Evolutionary conservation across 306 rosid genomes (phyloP).

Genomic region (Quercus wislizeni): DNA sequence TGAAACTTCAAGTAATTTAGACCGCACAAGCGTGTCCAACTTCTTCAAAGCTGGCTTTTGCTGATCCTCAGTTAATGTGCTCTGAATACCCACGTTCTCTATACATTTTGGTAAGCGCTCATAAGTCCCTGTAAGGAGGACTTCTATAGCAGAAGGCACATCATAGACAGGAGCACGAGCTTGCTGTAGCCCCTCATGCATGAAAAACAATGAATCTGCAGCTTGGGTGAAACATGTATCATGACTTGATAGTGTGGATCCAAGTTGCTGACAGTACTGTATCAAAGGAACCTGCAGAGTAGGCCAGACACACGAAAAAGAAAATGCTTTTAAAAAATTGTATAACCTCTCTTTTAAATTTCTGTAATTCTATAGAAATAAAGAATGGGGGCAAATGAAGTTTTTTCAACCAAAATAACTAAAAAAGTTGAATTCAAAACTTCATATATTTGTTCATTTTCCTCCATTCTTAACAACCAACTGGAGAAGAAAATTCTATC

Average conservation of each 20-base stretch:
- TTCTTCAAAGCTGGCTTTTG: constrained; percentile 90
- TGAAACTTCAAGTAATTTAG: constrained; percentile 76
- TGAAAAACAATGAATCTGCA: constrained; percentile 94
- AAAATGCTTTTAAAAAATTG: background rate
- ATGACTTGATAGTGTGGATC: constrained; percentile 88
- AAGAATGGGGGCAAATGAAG: background rate
- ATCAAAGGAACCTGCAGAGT: constrained; percentile 83
- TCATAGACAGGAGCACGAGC: constrained; percentile 98
- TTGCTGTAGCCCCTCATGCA: constrained; percentile 99
- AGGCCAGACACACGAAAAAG: background rate
- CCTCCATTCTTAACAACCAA: background rate
- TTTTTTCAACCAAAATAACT: background rate
- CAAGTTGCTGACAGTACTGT: constrained; percentile 86
- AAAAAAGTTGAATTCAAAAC: background rate
- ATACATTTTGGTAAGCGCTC: constrained; percentile 83
- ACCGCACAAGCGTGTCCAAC: constrained; percentile 82
- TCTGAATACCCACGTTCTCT: constrained; percentile 80
- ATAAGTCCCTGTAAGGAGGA: constrained; percentile 81
- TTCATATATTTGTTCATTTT: background rate
- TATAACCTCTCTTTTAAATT: background rate
- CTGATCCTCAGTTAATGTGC: constrained; percentile 68
- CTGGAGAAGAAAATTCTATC: background rate
- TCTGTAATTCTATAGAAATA: background rate
- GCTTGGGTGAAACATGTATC: constrained; percentile 96
- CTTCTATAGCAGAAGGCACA: constrained; percentile 91